Conservation (phyloP, 2,329 filamentous ascomycete species). For the Berkeleyomyces basicola region DNA sequence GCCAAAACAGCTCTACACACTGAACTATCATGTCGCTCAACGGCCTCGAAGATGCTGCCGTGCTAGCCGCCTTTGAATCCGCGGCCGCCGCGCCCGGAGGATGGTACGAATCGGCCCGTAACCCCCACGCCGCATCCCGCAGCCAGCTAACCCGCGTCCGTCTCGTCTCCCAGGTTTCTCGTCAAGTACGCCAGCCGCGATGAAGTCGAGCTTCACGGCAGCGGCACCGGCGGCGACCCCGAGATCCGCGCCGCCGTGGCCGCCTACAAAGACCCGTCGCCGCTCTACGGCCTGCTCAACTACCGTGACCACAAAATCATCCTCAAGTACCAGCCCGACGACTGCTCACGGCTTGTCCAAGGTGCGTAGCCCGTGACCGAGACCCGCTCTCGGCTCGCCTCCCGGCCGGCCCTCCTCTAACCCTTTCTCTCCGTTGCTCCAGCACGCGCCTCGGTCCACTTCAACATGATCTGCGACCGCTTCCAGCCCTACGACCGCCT, state of each 20-base stretch:
- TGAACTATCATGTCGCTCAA: constrained; percentile 69
- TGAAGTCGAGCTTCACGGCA: constrained; percentile 61
- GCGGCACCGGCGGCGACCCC: constrained; percentile 64
- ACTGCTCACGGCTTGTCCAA: constrained; percentile 79
- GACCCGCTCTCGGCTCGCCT: too few relatives aligned
- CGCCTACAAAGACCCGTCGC: constrained; percentile 67
- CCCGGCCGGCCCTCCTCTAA: neutral
- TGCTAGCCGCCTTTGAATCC: constrained; percentile 72
- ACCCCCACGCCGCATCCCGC: neutral
- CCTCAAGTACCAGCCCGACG: constrained; percentile 82
- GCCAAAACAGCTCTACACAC: neutral
- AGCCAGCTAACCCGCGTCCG: constrained; percentile 1
- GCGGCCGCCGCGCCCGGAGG: constrained; percentile 72
- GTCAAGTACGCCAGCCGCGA: constrained; percentile 83
- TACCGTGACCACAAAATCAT: constrained; percentile 82
- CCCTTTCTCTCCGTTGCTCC: constrained; percentile 14
- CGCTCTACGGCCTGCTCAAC: constrained; percentile 79
- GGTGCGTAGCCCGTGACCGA: constrained; percentile 36
- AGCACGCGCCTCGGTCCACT: constrained; percentile 71
- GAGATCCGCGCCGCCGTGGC: constrained; percentile 69
- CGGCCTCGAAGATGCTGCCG: constrained; percentile 66
- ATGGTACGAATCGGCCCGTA: constrained; percentile 55
- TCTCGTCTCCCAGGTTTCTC: constrained; percentile 53
- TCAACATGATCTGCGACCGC: constrained; percentile 47
- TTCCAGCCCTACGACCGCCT: constrained; percentile 79